Base-by-base conservation (phyloP, 495 filamentous ascomycete genomes). In the Pseudoneurospora amorphoporcata region DNA sequence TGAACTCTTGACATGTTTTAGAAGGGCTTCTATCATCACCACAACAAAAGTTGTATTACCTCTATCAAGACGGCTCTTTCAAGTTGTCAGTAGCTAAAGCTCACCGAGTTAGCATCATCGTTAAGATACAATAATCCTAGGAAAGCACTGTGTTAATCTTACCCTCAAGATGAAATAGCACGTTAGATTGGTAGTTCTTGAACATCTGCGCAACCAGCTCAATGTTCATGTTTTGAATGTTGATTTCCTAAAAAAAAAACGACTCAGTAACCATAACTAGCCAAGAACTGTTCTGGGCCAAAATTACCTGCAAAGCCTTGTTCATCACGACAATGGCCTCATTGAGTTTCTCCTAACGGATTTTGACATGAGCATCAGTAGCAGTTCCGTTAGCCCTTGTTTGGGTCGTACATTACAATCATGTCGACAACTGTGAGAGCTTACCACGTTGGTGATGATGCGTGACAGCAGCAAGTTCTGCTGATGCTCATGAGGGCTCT, bases 141-240 rank as follows among this genome's bases (percentile, higher is more conserved):
- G 69, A 35, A 35, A 53, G 8, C 19, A 23, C 1, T 61, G 10
- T 8, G 53, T 10, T 7, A 38, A 10, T 71, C 82, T 71, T 86
- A 96, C 95, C 95, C 89, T 98, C 96, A 38, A 99, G 85, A 78
- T 99, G 95, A 79, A 99, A 99, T 2, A 98, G 85, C 16, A 99
- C 95, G 77, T 98, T 99, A 4, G 93, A 97, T 81, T 97, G 94
- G 80, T 99, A 99, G 82, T 98, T 99, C 86, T 98, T 97, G 85
- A 98, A 99, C 95, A 99, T 99, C 81, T 98, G 95, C 8, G 95
- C 94, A 4, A 98, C 95, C 9, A 98, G 86, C 83, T 98, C 95
- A 6, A 97, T 92, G 79, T 98, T 95, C 94, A 98, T 97, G 77
- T 98, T 99, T 75, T 97, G 92, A 42, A 97, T 90, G 79, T 98